Evolutionary conservation across 305 asterid species (phyloP).

Genomic region (Withania somnifera): DNA sequence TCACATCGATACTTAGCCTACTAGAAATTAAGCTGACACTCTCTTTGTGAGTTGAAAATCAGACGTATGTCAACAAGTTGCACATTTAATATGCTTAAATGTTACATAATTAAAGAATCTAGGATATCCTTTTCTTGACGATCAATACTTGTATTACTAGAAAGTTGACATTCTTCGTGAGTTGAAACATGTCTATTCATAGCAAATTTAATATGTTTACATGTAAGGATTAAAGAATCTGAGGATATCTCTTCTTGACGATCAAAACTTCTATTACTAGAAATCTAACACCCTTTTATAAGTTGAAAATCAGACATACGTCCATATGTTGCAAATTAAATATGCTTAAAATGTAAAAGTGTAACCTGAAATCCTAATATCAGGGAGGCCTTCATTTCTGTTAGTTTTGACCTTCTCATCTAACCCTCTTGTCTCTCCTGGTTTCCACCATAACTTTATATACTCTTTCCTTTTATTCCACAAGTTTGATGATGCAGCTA

Average conservation of each 20-base stretch:
- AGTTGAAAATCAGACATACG: neutral
- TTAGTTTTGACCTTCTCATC: constrained; percentile 21
- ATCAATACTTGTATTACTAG: neutral
- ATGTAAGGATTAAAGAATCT: neutral
- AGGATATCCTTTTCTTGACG: neutral
- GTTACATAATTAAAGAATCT: neutral
- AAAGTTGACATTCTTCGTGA: neutral
- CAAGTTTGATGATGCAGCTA: constrained; percentile 69
- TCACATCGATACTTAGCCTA: neutral
- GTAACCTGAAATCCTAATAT: constrained; percentile 44
- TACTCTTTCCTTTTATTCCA: constrained; percentile 71
- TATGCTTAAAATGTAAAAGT: constrained; percentile 11
- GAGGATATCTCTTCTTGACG: neutral
- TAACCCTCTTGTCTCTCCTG: constrained; percentile 63
- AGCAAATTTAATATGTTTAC: neutral
- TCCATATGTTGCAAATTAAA: neutral
- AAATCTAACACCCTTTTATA: neutral
- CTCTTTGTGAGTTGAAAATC: neutral
- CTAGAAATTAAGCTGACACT: neutral
- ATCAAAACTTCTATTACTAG: neutral
- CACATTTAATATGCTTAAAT: neutral
- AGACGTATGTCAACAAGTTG: neutral
- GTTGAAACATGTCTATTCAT: neutral
- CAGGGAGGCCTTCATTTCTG: constrained; percentile 33
- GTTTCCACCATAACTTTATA: constrained; percentile 76